Base-by-base conservation (phyloP, 176 grass and related monocot species). In the Raddia distichophylla region DNA sequence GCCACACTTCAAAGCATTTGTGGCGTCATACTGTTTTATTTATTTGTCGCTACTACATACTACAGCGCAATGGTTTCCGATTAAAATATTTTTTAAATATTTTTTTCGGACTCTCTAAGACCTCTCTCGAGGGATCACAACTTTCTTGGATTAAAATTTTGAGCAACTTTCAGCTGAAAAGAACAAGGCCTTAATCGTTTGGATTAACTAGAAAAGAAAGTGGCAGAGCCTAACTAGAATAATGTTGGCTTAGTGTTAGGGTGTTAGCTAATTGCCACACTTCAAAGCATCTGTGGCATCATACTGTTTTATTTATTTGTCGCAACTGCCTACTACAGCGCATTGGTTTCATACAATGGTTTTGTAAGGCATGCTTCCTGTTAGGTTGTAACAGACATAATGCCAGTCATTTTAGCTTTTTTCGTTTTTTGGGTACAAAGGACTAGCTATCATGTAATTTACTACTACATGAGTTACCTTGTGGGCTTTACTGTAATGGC, bases 181-280 rank as follows among this genome's bases (percentile, higher is more conserved):
- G 27, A 27, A 27, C 27, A 27, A 27, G 27, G 27, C 27, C 27
- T 76, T 73, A 14, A 33, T 17, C 46, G 5, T 69, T 69, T 49
- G 42, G 62, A 32, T 57, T 57, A 8, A 59, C 3, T 37, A 35
- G 5, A 62, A 73, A 66, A 35, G 5, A 62, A 73, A 66, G 27
- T 14, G 56, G 52, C 11, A 49, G 67, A 63, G 8, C 59, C 56
- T 44, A 17, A 44, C 18, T 5, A 76, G 55, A 42, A 45, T 44
- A 11, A 45, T 46, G 17, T 59, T 60, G 20, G 17, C 22, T 68
- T 76, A 87, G 34, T 64, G 56, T 56, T 82, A 77, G 70, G 82
- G 34, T 64, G 56, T 56, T 82, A 77, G 70, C 54, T 73, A 60
- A 48, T 10, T 18, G 35, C 27, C 43, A 42, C 52, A 67, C 43